phyloP scores from a whole-genome alignment of 2,329 filamentous ascomycete species.

The Pestalotiopsis sp. region DNA sequence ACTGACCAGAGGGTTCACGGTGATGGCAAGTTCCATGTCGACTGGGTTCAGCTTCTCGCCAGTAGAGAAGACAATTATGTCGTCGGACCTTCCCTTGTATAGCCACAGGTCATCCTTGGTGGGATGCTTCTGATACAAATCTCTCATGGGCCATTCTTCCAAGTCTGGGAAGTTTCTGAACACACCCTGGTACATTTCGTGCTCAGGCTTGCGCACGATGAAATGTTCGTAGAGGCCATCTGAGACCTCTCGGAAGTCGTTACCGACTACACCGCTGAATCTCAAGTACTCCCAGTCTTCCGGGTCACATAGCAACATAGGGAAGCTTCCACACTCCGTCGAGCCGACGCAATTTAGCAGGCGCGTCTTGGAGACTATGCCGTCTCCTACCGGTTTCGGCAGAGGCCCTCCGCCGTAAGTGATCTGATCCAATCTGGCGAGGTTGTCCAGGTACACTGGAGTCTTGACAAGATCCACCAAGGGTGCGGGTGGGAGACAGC shows the following conservation, averaged over 20 bases:
- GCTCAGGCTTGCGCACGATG: constrained; percentile 28
- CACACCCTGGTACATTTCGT: constrained; percentile 31
- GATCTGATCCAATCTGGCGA: constrained; percentile 25
- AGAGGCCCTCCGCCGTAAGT: constrained; percentile 31
- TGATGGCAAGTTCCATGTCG: constrained; percentile 36
- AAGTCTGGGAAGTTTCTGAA: constrained; percentile 44
- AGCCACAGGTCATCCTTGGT: constrained; percentile 34
- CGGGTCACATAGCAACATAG: constrained; percentile 23
- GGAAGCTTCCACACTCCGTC: not conserved
- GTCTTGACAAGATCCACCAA: constrained; percentile 26
- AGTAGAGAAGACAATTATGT: constrained; percentile 38
- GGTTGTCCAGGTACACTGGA: constrained; percentile 22
- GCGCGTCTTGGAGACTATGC: constrained; percentile 2
- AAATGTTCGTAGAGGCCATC: constrained; percentile 36
- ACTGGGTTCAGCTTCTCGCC: constrained; percentile 46
- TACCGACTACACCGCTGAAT: constrained; percentile 26
- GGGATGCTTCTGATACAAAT: constrained; percentile 41
- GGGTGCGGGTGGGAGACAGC: constrained; percentile 19
- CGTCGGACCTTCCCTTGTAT: constrained; percentile 32
- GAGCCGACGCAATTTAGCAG: constrained; percentile 14
- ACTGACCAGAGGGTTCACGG: constrained; percentile 29
- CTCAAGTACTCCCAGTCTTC: constrained; percentile 35
- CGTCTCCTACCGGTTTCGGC: constrained; percentile 25
- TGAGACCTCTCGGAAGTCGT: constrained; percentile 23
- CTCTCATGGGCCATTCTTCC: constrained; percentile 40